Conservation (phyloP, 2,329 filamentous ascomycete species). For the Paramyrothecium roridum region DNA sequence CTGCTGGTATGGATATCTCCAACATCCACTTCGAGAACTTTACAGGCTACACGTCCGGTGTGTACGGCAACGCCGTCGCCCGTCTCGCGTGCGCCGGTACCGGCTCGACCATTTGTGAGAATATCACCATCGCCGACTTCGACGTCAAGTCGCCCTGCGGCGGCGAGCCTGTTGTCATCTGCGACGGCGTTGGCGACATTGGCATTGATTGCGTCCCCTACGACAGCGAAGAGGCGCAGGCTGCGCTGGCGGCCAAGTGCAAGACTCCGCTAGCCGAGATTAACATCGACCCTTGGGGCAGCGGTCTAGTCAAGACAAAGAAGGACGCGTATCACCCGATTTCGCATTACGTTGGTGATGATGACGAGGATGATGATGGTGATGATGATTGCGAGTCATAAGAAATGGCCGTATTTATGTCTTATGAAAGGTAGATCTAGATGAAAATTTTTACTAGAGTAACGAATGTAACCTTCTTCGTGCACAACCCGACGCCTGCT, state of each 20-base stretch:
- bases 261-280: neutral
- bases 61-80: conserved; percentile 51
- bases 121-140: conserved; percentile 53
- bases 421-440: too few species aligned
- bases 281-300: neutral
- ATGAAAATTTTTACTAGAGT: too few species aligned
- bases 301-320: neutral
- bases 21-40: conserved; percentile 59
- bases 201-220: neutral
- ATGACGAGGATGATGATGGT: too few species aligned
- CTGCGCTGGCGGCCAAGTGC: neutral
- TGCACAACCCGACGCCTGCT: too few species aligned
- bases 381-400: too few species aligned
- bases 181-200: neutral
- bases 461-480: too few species aligned
- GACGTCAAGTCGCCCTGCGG: conserved; percentile 28
- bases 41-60: conserved; percentile 52
- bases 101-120: conserved; percentile 49
- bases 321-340: neutral
- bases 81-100: conserved; percentile 53
- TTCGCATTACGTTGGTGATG: neutral
- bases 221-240: neutral
- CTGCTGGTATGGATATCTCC: conserved; percentile 55
- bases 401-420: too few species aligned
- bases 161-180: neutral